Evolutionary conservation across 148 eudicot genomes (phyloP), one percentile per base, ranked within the genome.

Genomic region (Fallopia convolvulus): DNA sequence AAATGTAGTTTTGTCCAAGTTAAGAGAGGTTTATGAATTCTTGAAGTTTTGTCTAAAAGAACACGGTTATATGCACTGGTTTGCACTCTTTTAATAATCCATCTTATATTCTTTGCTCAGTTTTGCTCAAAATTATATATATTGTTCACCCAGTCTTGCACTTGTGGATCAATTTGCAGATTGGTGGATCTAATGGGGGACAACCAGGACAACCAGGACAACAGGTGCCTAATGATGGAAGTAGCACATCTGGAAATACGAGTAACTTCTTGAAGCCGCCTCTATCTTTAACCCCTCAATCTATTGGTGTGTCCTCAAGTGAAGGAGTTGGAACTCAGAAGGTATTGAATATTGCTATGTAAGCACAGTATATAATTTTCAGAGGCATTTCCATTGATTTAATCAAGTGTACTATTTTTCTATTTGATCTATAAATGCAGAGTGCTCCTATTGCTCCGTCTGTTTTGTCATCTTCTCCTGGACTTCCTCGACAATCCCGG

Each of bases 161-260:
- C 44, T 26, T 68, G 44, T 68, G 44, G 20, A 46, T 77, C 81
- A 23, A 80, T 72, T 72, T 74, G 76, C 84, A 90, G 78, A 75
- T 83, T 39, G 79, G 80, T 80, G 93, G 89, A 77, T 80, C 91
- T 53, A 80, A 81, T 77, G 80, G 80, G 58, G 72, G 83, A 74
- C 95, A 87, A 77, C 71, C 49, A 20, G 72, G 83, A 74, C 95
- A 87, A 77, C 71, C 49, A 20, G 83, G 80, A 20, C 79, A 83
- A 30, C 91, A 88, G 81, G 76, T 78, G 70, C 78, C 96, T 70
- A 87, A 91, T 77, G 96, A 91, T 77, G 89, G 83, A 79, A 84
- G 65, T 65, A 89, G 83, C 83, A 77, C 84, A 74, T 80, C 92
- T 73, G 72, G 80, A n/a, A 81, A 80, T 68, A 58, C 78, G 48